Percentiles rank a stretch among this genome's conserved stretches.
Conservation (phyloP, 306 rosid species). For the Hylodesmum podocarpum region DNA sequence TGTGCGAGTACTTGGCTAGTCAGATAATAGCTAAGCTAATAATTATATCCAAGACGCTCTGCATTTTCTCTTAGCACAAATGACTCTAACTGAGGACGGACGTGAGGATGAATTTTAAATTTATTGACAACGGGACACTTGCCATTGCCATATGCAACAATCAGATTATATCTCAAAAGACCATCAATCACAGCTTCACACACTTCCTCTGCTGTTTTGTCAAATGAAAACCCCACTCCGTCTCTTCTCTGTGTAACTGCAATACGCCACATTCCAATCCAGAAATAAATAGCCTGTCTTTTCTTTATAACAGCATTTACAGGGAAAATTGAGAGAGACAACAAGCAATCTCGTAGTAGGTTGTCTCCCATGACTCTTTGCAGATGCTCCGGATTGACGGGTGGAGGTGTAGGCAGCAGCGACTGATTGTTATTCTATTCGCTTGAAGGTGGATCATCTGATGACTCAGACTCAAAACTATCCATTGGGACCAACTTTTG, state of each 20-base stretch:
- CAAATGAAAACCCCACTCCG: too few relatives aligned
- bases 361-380: rapidly evolving
- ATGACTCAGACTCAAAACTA: neutral
- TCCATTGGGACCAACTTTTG: neutral
- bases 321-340: conserved; percentile 38
- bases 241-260: rapidly evolving
- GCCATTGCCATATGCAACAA: neutral
- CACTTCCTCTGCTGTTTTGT: conserved; percentile 3
- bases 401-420: neutral
- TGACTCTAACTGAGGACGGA: neutral
- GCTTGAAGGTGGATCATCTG: neutral
- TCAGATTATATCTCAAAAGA: neutral
- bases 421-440: neutral
- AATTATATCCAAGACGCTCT: too few relatives aligned
- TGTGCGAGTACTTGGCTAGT: neutral
- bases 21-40: too few relatives aligned
- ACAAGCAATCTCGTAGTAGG: neutral
- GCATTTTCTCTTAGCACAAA: too few relatives aligned
- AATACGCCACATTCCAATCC: conserved; percentile 36
- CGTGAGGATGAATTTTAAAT: conserved; percentile 6
- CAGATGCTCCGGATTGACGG: neutral
- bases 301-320: conserved; percentile 36
- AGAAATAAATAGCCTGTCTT: conserved; percentile 40
- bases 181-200: neutral
- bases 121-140: neutral